Conservation (phyloP, 345 rosid genomes). For the Eucalyptus regnans region DNA sequence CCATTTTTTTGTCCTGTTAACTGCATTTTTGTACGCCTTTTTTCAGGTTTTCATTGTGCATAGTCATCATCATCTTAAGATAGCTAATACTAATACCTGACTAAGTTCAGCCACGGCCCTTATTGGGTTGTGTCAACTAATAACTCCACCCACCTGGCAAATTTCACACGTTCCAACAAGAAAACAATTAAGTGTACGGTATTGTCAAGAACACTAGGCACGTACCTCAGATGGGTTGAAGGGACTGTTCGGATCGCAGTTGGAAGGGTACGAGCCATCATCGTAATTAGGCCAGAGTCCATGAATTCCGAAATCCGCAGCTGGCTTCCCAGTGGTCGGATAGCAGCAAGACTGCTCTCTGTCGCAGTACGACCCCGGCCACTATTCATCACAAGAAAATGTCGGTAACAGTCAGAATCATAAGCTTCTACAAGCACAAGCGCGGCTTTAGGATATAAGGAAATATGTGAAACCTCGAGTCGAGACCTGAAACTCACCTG, state of each 20-base stretch:
- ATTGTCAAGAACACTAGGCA: not conserved
- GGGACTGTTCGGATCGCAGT: conserved; percentile 48
- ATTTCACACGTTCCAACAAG: not conserved
- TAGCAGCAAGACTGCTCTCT: conserved; percentile 58
- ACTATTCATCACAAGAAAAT: conserved; percentile 12
- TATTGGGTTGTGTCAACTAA: not conserved
- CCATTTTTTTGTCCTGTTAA: not conserved
- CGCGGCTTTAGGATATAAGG: not conserved
- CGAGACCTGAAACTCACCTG: conserved; percentile 27
- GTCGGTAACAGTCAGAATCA: not conserved
- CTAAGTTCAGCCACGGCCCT: not conserved
- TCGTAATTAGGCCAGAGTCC: conserved; percentile 93
- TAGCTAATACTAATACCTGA: not conserved
- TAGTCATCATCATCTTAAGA: not conserved
- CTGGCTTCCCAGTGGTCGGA: conserved; percentile 83
- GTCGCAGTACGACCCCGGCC: conserved; percentile 98
- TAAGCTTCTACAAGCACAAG: not conserved
- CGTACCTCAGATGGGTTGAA: conserved; percentile 44
- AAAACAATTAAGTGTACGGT: not conserved
- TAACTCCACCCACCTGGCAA: not conserved
- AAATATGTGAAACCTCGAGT: no score
- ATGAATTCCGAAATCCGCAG: conserved; percentile 83
- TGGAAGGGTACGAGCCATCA: conserved; percentile 72
- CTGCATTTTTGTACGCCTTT: not conserved
- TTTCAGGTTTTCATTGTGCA: not conserved